Evolutionary conservation across 768 basidiomycete genomes (phyloP), one percentile per base, ranked within the genome.

Genomic region (Tephrocybe sp.): DNA sequence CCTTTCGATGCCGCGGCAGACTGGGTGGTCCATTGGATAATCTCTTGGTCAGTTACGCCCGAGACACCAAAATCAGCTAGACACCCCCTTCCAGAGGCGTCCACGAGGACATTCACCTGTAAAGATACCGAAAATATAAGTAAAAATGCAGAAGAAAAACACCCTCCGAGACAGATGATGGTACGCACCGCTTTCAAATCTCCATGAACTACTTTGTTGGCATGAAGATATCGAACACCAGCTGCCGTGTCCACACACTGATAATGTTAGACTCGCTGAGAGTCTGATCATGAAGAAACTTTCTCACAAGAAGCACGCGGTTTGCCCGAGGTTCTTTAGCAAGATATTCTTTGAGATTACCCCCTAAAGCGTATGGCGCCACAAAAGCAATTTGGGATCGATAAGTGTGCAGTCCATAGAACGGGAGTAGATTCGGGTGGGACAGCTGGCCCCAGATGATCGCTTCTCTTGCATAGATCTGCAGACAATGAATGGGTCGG

Each of bases 51-150:
- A 2, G 49, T 52, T 1, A 61, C 50, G 3, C 55, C 55, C 1
- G 64, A 57, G 5, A 65, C 45, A 5, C 64, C 65, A 43, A 67
- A 65, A 50, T 67, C 65, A 1, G 57, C 61, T 3, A 67, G 45
- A 6, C 59, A 59, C n/a, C 59, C 64, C 22, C 54, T 54, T 16
- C 56, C 57, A 23, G 60, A 59, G 3, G 38, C 36, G 6, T 58
- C 54, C 0, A 67, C 50, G 10, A 67, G 59, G 8, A 67, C 55
- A 39, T 67, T 64, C 5, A 52, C 41, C 64, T 66, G 40, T 9
- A 24, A 47, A 19, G 10, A 15, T 4, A n/a, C 4, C 15, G 4
- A 6, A n/a, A 34, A 7, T 4, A 9, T n/a, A 15, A 4, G 9
- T 4, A 10, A 6, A 12, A 34, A 7, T 12, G 33, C 33, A 9